A percentile compares a stretch with the other conserved stretches of the same genome.
Evolutionary conservation across 2,329 filamentous ascomycete genomes (phyloP).

Genomic region (Beauveria australis): DNA sequence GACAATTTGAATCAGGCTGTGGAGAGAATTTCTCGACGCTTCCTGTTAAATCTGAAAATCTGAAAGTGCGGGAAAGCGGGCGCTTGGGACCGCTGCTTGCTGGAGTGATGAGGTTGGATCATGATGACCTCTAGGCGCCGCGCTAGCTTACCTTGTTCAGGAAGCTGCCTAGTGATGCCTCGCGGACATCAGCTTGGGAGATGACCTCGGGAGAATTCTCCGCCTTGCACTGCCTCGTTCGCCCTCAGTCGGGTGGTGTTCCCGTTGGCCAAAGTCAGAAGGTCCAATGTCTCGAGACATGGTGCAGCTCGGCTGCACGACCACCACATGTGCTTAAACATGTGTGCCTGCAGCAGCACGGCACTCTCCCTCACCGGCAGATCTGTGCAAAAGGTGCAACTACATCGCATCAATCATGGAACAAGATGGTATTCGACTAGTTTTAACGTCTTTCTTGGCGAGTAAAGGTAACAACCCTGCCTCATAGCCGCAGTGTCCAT

Average conservation of each 20-base stretch:
- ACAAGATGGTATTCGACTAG: too few species aligned
- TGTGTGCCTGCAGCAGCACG: background rate
- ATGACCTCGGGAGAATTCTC: background rate
- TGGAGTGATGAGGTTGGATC: background rate
- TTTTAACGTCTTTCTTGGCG: too few species aligned
- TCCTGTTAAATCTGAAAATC: too few species aligned
- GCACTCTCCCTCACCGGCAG: too few species aligned
- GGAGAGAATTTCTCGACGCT: too few species aligned
- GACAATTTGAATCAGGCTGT: too few species aligned
- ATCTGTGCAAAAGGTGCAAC: background rate
- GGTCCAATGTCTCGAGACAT: background rate
- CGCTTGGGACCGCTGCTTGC: too few species aligned
- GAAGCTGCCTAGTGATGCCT: background rate
- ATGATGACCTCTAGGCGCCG: too few species aligned
- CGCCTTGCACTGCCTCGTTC: slow-evolving; percentile 7
- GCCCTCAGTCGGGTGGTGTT: slow-evolving; percentile 1
- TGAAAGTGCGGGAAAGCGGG: too few species aligned
- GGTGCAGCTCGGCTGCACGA: background rate
- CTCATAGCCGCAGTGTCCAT: too few species aligned
- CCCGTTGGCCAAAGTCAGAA: background rate
- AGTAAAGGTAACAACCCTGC: too few species aligned
- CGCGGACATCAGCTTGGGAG: background rate
- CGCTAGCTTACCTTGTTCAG: background rate
- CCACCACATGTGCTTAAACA: background rate
- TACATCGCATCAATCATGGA: too few species aligned